phyloP scores from a whole-genome alignment of 352 stramenopile species.

The Globisporangium mamillatum region DNA sequence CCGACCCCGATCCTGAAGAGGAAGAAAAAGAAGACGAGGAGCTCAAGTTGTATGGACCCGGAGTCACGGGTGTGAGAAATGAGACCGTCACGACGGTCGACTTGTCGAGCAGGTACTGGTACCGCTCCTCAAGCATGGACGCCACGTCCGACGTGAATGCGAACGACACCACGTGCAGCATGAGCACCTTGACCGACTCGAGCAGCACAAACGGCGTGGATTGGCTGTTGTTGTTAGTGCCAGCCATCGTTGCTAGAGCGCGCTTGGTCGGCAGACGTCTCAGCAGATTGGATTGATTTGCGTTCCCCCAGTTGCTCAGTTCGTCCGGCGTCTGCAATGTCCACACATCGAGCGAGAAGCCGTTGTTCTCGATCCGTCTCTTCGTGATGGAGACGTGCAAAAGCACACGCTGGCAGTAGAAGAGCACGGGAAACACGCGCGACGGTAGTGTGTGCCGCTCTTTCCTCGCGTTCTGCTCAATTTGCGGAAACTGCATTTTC shows the following conservation, averaged over 20 bases:
- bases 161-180: slow-evolving; percentile 30
- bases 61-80: slow-evolving; percentile 26
- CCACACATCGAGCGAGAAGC: slow-evolving; percentile 28
- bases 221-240: background rate
- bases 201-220: slow-evolving; percentile 33
- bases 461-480: background rate
- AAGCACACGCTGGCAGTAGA: slow-evolving; percentile 37
- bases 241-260: background rate
- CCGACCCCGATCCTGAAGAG: background rate
- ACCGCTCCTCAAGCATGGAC: slow-evolving; percentile 19
- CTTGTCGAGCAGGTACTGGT: slow-evolving; percentile 22
- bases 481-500: slow-evolving; percentile 21
- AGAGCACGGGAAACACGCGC: slow-evolving; percentile 30
- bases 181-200: slow-evolving; percentile 35
- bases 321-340: slow-evolving; percentile 12
- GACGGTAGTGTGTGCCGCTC: slow-evolving; percentile 14
- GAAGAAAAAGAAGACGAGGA: background rate
- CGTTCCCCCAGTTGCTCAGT: slow-evolving; percentile 15
- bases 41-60: slow-evolving; percentile 24
- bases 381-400: slow-evolving; percentile 31
- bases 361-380: slow-evolving; percentile 30
- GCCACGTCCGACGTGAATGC: slow-evolving; percentile 17
- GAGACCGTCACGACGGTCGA: slow-evolving; percentile 24
- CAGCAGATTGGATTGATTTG: background rate
- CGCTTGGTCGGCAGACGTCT: slow-evolving; percentile 5